Evolutionary conservation across 164 flowering plant species (phyloP).

Genomic region (Brasenia schreberi): DNA sequence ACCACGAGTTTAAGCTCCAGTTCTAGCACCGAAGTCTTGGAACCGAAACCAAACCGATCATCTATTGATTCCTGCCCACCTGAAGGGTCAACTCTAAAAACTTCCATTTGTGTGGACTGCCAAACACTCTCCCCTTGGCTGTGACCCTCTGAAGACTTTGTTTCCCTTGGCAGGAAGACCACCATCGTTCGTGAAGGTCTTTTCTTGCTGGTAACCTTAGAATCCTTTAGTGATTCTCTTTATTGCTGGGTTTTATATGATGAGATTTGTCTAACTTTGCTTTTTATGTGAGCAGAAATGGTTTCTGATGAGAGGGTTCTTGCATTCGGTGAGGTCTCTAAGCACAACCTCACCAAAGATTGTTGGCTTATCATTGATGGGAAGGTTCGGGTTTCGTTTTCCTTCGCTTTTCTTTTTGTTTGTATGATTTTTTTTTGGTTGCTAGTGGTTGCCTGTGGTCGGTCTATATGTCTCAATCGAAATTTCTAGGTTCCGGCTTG

Average conservation of each 20-base stretch:
- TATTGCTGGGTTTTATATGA: neutral
- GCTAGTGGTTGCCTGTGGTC: neutral
- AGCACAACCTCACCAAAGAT: conserved; percentile 63
- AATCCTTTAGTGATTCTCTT: neutral
- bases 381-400: conserved; percentile 28
- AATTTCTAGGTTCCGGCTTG: neutral
- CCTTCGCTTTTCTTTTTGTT: conserved; percentile 7
- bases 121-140: too few species aligned
- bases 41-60: too few species aligned
- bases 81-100: too few species aligned
- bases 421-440: neutral
- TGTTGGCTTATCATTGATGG: conserved; percentile 82
- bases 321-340: conserved; percentile 48
- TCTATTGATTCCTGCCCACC: too few species aligned
- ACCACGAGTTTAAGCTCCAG: too few species aligned
- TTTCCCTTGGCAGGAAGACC: too few species aligned
- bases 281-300: conserved; percentile 11
- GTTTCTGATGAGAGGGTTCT: conserved; percentile 43
- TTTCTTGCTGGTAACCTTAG: neutral
- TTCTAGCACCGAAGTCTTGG: too few species aligned
- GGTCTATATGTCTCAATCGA: neutral
- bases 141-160: too few species aligned
- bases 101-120: too few species aligned
- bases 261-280: neutral
- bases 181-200: neutral